Percentiles rank a stretch among this genome's conserved stretches.
These are phyloP conservation scores for Trypanosoma rangeli DNA, from an alignment of 208 protist species.

Conservation along the genomic window DNA sequence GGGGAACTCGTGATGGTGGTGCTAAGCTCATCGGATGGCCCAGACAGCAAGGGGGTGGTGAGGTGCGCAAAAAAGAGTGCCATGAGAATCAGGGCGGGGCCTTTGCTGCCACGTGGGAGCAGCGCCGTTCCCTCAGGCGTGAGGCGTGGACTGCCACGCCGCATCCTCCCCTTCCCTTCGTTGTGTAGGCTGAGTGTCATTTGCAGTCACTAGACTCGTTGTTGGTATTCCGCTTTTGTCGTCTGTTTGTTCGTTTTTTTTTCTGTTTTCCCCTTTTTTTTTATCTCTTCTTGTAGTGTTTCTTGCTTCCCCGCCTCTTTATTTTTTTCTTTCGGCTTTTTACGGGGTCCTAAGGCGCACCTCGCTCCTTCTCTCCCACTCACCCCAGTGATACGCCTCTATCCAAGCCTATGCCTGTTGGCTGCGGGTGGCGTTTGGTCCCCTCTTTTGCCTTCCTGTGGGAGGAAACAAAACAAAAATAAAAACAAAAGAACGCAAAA, in stretches of 20 bases:
- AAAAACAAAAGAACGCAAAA: constrained; percentile 17
- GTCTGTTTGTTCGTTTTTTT: not conserved
- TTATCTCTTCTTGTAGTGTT: constrained; percentile 1
- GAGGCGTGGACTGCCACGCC: not conserved
- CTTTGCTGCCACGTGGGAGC: not conserved
- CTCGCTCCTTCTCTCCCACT: too few relatives aligned
- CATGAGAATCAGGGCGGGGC: constrained; percentile 12
- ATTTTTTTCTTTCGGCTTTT: too few relatives aligned
- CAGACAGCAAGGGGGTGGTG: constrained; percentile 30
- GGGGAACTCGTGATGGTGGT: constrained; percentile 40
- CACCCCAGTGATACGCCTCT: not conserved
- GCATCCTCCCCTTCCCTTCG: too few relatives aligned
- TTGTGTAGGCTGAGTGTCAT: too few relatives aligned
- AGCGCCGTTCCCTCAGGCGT: not conserved
- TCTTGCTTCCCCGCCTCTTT: too few relatives aligned
- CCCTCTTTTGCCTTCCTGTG: not conserved
- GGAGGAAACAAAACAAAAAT: constrained; percentile 14
- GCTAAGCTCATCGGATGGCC: constrained; percentile 42
- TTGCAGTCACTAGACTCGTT: too few relatives aligned
- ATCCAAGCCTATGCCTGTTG: not conserved
- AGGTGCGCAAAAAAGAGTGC: constrained; percentile 36
- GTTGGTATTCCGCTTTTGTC: too few relatives aligned
- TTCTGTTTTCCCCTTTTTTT: constrained; percentile 9
- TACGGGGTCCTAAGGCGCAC: too few relatives aligned
- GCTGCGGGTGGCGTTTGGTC: not conserved